Base-by-base conservation (phyloP, 2,329 filamentous ascomycete species). In the Aspergillus thermomutatus region DNA sequence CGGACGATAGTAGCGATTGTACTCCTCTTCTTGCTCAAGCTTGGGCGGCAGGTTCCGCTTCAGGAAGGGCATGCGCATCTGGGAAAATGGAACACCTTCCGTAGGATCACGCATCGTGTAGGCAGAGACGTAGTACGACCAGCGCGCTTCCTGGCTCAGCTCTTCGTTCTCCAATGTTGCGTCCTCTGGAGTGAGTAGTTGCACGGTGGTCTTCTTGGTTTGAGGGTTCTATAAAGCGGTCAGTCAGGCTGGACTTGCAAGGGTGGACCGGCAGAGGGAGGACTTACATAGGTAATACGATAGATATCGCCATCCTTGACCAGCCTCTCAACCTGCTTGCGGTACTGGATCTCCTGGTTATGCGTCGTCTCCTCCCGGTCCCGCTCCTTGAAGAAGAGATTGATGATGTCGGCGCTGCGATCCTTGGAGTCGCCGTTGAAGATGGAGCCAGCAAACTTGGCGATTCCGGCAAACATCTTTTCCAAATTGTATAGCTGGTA, bases 41-140 rank as follows among this genome's bases (percentile, higher is more conserved):
- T 82, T 76, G 69, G 61, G 79, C 0, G 87, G 87, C 40, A 91
- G 77, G 71, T 90, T 92, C 56, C 89, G 87, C 51, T 85, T 83
- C 17, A 93, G 80, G 56, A 92, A 85, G 4, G 86, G 82, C 75
- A 86, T 88, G 60, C 83, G 84, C 66, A 91, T 81, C 49, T 83
- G 84, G 5, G 82, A 81, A 50, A 87, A 80, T 6, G 82, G 78
- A 2, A 94, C 82, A 14, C 90, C 90, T 74, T 94, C 90, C 0
- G 94, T 99, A 1, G 91, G 90, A 68, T 96, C 91, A 25, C 92
- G 84, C 61, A 91, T 90, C 64, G 91, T 90, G 74, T 90, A 97
- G 0, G 92, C 92, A 19, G 93, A 92, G 56, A 96, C 91, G 72
- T 99, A 99, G 77, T 95, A 96, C 66, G 93, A 90, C 94, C 94